Evolutionary conservation across 1,139 yeast species (phyloP).

Genomic region (Eremothecium coryli): DNA sequence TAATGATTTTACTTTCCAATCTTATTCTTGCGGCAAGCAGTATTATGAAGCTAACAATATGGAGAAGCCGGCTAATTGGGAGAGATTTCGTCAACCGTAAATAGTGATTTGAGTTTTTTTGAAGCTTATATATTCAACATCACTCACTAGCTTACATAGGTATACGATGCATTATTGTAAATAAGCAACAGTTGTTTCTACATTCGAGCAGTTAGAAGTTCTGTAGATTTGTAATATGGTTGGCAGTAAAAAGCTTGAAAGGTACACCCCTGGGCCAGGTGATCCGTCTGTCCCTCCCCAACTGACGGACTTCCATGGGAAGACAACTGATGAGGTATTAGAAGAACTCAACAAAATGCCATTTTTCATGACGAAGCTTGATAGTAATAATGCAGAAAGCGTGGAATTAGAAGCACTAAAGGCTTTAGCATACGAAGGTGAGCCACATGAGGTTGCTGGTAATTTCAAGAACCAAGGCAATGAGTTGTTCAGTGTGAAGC

Average conservation of each 20-base stretch:
- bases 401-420: slow-evolving; percentile 74
- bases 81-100: neutral
- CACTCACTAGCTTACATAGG: slow-evolving; percentile 1
- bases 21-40: slow-evolving; percentile 50
- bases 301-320: slow-evolving; percentile 53
- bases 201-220: neutral
- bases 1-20: slow-evolving; percentile 59
- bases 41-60: slow-evolving; percentile 42
- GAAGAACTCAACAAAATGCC: slow-evolving; percentile 78
- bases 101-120: neutral
- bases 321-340: slow-evolving; percentile 68
- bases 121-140: neutral
- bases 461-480: slow-evolving; percentile 92
- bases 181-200: too few species aligned
- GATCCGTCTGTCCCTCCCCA: slow-evolving; percentile 83
- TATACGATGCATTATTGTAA: too few species aligned
- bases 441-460: slow-evolving; percentile 82
- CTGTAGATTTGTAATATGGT: neutral
- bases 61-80: slow-evolving; percentile 3
- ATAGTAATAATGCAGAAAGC: slow-evolving; percentile 72
- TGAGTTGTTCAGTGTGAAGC: slow-evolving; percentile 64
- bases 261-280: slow-evolving; percentile 64
- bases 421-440: slow-evolving; percentile 92
- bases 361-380: slow-evolving; percentile 84
- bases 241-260: slow-evolving; percentile 32